Evolutionary conservation across 23 red algal genomes (phyloP), one percentile per base, ranked within the genome.

Genomic region (Cyanidiococcus yangmingshanensis): DNA sequence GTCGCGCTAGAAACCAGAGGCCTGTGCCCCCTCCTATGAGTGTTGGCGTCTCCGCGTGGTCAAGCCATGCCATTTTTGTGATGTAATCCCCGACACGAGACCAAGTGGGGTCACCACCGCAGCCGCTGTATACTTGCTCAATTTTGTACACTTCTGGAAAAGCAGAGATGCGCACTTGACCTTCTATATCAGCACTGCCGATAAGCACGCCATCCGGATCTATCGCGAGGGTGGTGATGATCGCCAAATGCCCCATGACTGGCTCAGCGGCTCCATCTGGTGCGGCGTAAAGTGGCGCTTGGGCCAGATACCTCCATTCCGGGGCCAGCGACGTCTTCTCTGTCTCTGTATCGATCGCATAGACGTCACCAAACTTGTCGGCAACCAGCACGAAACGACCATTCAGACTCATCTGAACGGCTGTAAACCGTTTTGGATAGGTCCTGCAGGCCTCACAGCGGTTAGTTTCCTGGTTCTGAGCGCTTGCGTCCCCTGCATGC

Each of bases 281-380:
- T 29, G n/a, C n/a, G 7, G 27, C 63, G 27, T 71, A 71, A 7
- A 32, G 16, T 7, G 63, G 63, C 63, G 15, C 16, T 7, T 29
- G 32, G 16, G 27, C 3, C 63, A 71, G 21, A 54, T 54, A 71
- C 63, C 7, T 12, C 63, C n/a, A 71, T 7, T 12, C 63, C n/a
- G 63, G 21, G 3, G 15, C 63, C 7, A 29, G n/a, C 21, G 27
- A 7, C 63, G 27, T 3, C 63, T 3, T 7, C 27, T 25, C 21
- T 29, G 15, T 29, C n/a, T 30, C 63, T 2, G 32, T 25, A 2
- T 71, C 12, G 32, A 71, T 3, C 63, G 63, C 63, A 29, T 71
- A 71, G n/a, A 71, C 63, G 63, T 71, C 32, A 35, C 63, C 63
- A 29, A 35, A 32, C 27, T 71, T 71, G 63, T 71, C 63, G 63